A percentile compares a stretch with the other conserved stretches of the same genome.
These are phyloP conservation scores for Galeopsis tetrahit DNA, from an alignment of 257 asterid genomes.

Conservation along the genomic window DNA sequence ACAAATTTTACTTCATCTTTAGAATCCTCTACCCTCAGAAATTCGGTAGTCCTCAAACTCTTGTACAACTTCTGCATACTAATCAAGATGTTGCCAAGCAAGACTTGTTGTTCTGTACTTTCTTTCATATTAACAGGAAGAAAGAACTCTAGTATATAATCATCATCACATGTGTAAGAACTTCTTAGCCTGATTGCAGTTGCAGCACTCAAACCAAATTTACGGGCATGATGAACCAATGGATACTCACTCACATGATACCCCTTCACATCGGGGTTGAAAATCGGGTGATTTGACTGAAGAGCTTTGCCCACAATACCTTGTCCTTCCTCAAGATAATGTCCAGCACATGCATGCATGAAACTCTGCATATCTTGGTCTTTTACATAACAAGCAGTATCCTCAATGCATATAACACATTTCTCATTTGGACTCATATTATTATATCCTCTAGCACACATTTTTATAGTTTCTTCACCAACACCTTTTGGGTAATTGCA, in stretches of 20 bases:
- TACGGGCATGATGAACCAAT: too few relatives aligned
- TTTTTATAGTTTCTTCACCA: slow-evolving; percentile 35
- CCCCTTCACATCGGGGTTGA: too few relatives aligned
- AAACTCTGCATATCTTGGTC: slow-evolving; percentile 63
- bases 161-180: slow-evolving; percentile 51
- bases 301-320: too few relatives aligned
- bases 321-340: slow-evolving; percentile 38
- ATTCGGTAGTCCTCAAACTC: slow-evolving; percentile 69
- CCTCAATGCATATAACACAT: slow-evolving; percentile 56
- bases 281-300: too few relatives aligned
- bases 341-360: slow-evolving; percentile 68
- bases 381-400: slow-evolving; percentile 62
- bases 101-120: slow-evolving; percentile 63
- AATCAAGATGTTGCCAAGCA: slow-evolving; percentile 65
- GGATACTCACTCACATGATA: too few relatives aligned
- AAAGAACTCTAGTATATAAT: slow-evolving; percentile 73
- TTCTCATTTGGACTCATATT: slow-evolving; percentile 35
- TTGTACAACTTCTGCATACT: slow-evolving; percentile 77
- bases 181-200: too few relatives aligned
- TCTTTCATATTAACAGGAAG: slow-evolving; percentile 72
- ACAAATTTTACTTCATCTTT: slow-evolving; percentile 34
- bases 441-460: slow-evolving; percentile 31
- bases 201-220: too few relatives aligned
- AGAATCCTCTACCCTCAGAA: slow-evolving; percentile 44
- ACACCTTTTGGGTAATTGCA: slow-evolving; percentile 44